phyloP scores from a whole-genome alignment of 768 basidiomycete species.

The Macrolepiota dolichaula region DNA sequence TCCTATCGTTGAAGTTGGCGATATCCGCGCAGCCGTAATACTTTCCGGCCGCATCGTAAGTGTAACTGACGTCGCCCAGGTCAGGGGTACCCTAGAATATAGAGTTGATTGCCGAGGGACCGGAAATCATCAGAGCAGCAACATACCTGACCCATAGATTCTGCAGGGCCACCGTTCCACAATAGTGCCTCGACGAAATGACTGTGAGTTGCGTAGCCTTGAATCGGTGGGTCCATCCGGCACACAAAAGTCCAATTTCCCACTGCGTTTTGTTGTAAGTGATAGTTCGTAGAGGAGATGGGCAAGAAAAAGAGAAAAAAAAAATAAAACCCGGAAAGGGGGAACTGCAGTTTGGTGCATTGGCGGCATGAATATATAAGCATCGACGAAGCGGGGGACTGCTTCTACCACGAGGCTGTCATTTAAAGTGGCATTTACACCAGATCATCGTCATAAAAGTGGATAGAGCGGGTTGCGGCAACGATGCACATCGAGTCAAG shows the following conservation, averaged over 20 bases:
- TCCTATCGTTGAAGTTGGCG: background rate
- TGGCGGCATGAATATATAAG: conserved; percentile 3
- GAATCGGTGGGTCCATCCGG: background rate
- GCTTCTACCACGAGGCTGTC: conserved; percentile 13
- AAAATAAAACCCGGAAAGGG: background rate
- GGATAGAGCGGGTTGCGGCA: conserved; percentile 2
- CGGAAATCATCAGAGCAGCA: background rate
- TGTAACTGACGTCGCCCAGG: background rate
- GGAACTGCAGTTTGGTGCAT: background rate
- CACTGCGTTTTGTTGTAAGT: background rate
- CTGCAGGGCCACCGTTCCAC: background rate
- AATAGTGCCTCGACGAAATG: background rate
- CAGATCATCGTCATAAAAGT: conserved; percentile 7
- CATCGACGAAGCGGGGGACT: conserved; percentile 1
- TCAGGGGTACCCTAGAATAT: background rate
- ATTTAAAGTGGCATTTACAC: conserved; percentile 8
- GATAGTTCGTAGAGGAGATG: background rate
- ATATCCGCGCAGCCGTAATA: background rate
- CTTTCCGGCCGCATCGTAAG: background rate
- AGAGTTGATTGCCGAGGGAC: background rate
- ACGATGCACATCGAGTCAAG: background rate
- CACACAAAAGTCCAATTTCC: background rate
- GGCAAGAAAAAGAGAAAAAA: background rate
- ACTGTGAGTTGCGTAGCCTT: background rate
- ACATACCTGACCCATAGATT: background rate